Percentiles rank a stretch among this genome's conserved stretches.
Conservation (phyloP, 441 rosid genomes). For the Gossypium gossypioides region DNA sequence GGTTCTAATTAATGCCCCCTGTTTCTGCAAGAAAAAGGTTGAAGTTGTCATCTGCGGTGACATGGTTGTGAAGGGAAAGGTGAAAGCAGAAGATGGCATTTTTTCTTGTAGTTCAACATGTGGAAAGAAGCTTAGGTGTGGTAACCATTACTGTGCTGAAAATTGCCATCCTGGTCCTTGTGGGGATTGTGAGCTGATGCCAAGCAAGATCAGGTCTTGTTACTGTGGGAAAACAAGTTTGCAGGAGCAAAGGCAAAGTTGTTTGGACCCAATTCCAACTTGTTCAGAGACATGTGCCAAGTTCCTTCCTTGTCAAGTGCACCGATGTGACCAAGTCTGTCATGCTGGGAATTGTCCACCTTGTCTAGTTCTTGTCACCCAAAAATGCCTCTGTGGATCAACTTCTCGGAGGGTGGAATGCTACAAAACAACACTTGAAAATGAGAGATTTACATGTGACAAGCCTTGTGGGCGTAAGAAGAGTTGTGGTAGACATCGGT, state of each 20-base stretch:
- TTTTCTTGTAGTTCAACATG: slow-evolving; percentile 62
- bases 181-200: slow-evolving; percentile 64
- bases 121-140: slow-evolving; percentile 56
- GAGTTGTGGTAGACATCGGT: slow-evolving; percentile 89
- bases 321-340: slow-evolving; percentile 61
- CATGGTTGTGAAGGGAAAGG: slow-evolving; percentile 71
- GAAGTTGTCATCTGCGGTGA: slow-evolving; percentile 78
- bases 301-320: slow-evolving; percentile 63
- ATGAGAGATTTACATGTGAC: slow-evolving; percentile 56
- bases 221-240: slow-evolving; percentile 73
- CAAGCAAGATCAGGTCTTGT: slow-evolving; percentile 62
- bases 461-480: slow-evolving; percentile 84
- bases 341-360: slow-evolving; percentile 78
- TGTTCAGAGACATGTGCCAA: slow-evolving; percentile 61
- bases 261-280: slow-evolving; percentile 82
- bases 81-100: slow-evolving; percentile 64
- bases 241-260: slow-evolving; percentile 60
- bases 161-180: slow-evolving; percentile 87
- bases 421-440: slow-evolving; percentile 40
- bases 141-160: slow-evolving; percentile 58
- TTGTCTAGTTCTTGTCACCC: slow-evolving; percentile 54
- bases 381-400: slow-evolving; percentile 80
- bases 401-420: slow-evolving; percentile 72
- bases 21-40: slow-evolving; percentile 73
- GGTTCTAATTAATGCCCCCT: slow-evolving; percentile 53